A percentile compares a stretch with the other conserved stretches of the same genome.
These are phyloP conservation scores for Aspergillus fischeri DNA, from an alignment of 2,329 filamentous ascomycete genomes.

Conservation along the genomic window DNA sequence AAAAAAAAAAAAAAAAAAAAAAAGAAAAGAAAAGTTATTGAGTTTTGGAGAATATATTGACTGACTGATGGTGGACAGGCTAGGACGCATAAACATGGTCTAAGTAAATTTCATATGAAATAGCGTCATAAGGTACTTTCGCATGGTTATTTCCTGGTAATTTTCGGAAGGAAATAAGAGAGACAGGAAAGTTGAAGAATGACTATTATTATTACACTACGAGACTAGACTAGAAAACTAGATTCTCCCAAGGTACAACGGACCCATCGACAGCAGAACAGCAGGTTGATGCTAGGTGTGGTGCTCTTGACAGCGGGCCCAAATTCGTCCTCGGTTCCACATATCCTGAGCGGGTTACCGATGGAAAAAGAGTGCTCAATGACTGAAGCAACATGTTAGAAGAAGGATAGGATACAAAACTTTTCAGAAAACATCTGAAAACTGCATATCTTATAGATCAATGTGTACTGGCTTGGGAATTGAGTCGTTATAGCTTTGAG, in stretches of 20 bases:
- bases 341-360: background rate
- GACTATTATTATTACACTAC: background rate
- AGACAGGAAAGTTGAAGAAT: background rate
- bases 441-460: background rate
- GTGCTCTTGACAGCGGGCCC: conserved; percentile 17
- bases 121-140: background rate
- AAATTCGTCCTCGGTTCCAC: conserved; percentile 13
- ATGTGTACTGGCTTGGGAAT: background rate
- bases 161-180: background rate
- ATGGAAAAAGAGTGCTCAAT: background rate
- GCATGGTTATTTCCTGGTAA: background rate
- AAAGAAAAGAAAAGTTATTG: too few relatives aligned
- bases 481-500: background rate
- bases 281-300: background rate
- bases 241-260: background rate
- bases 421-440: background rate
- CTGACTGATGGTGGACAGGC: background rate
- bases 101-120: background rate
- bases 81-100: background rate
- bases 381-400: background rate
- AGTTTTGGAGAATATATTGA: background rate
- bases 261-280: background rate
- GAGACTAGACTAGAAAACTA: background rate
- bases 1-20: too few relatives aligned
- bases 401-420: background rate